These are phyloP conservation scores for Phialophora macrospora DNA, from an alignment of 2,329 filamentous ascomycete species.

Conservation along the genomic window DNA sequence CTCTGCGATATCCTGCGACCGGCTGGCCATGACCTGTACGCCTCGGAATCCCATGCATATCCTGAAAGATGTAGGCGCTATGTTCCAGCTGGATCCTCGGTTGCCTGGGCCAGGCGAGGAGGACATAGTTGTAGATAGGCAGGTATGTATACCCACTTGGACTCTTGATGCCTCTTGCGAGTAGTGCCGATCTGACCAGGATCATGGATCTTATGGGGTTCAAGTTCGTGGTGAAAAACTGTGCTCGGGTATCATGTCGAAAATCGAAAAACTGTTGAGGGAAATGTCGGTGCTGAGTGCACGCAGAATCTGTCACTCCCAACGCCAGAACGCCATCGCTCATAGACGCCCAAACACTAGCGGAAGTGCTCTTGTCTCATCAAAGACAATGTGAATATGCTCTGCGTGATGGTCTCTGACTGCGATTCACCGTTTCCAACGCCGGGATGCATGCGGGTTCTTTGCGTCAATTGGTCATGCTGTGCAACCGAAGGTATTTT, in stretches of 20 bases:
- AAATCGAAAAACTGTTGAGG: slow-evolving; percentile 5
- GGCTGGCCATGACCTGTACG: slow-evolving; percentile 6
- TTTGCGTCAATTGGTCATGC: slow-evolving; percentile 1
- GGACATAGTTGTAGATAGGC: not conserved
- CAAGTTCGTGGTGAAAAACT: not conserved
- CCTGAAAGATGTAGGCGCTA: not conserved
- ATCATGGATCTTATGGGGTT: not conserved
- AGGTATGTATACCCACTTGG: not conserved
- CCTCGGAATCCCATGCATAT: slow-evolving; percentile 1
- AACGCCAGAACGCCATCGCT: slow-evolving; percentile 27
- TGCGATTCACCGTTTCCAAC: slow-evolving; percentile 5
- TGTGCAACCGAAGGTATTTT: slow-evolving; percentile 9
- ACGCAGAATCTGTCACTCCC: not conserved
- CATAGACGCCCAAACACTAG: slow-evolving; percentile 11
- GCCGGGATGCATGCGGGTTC: not conserved
- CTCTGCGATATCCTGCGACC: not conserved
- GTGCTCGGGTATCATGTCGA: slow-evolving; percentile 21
- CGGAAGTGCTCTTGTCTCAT: not conserved
- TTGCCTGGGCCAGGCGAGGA: not conserved
- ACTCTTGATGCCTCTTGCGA: not conserved
- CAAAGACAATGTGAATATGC: slow-evolving; percentile 1
- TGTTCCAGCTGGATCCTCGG: not conserved
- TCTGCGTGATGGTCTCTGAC: not conserved
- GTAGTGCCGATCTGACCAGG: not conserved
- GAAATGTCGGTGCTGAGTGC: slow-evolving; percentile 5